Base-by-base conservation (phyloP, 1,284 basidiomycete genomes). In the Puccinia polysora region DNA sequence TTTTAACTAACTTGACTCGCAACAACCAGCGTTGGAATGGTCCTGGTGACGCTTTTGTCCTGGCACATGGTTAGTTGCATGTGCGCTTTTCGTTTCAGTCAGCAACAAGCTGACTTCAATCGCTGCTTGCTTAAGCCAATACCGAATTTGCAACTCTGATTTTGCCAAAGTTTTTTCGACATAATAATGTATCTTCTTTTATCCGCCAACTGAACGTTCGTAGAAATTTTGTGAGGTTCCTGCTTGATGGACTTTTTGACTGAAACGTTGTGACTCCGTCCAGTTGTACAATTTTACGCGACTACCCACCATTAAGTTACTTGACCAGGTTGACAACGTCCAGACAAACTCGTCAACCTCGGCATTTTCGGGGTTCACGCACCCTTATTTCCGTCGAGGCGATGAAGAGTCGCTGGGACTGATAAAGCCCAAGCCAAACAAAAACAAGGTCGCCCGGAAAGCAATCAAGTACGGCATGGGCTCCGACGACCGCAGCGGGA, bases 111-210 rank as follows among this genome's bases (percentile, higher is more conserved):
- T 98, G n/a, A 20, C n/a, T 40, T 59, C 0, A 32, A 68, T 4
- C 45, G 14, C 36, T 23, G 12, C 18, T 49, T 43, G 10, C 40
- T 47, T 56, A 10, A 72, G 69, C 60, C 49, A 72, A 72, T 34
- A 45, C 52, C 10, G 60, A 72, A 1, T 93, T 98, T 78, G 90
- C 90, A 1, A 87, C 88, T 56, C 89, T 96, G 80, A 86, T 96
- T 32, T 84, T 97, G 6, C 90, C 91, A 2, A 85, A 87, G 60
- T 97, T 90, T 88, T 97, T 97, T 86, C 96, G 97, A 80, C 94
- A 97, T 82, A 87, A 88, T 25, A 95, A 94, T 80, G 96, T 96
- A 79, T 87, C 87, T 55, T 91, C 89, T 53, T 97, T 97, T 79
- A 93, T 97, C 43, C 86, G 94, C 45, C 94, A 97, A 80, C 85